Base-by-base conservation (phyloP, 768 basidiomycete species). In the Amanita exitialis region DNA sequence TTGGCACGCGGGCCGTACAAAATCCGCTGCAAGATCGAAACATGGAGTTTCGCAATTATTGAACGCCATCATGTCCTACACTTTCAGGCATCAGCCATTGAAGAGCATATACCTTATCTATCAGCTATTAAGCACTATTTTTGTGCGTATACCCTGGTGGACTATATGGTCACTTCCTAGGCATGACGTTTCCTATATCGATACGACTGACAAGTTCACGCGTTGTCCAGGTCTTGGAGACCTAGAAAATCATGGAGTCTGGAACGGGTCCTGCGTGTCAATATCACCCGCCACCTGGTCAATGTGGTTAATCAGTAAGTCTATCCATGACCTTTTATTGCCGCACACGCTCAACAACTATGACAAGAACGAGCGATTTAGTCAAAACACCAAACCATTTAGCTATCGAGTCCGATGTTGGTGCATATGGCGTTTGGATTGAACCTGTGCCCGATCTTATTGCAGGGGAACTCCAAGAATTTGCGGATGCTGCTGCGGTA, bases 401-500 rank as follows among this genome's bases (percentile, higher is more conserved):
- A 23, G 69, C 74, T 4, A 69, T 78, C 36, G 62, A 64, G 6
- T 61, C 66, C 0, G 72, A 73, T 21, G 52, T 58, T 10, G 66
- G 62, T n/a, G 67, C 69, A 27, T 69, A 72, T 42, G 76, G 75
- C 9, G 64, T 77, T 21, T 80, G 78, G 78, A 64, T 79, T n/a
- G 65, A 68, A 13, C 63, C 70, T 9, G 66, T 65, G n/a, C 68
- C 70, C 6, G 59, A 74, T n/a, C 63, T 74, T 21, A 54, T 80
- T 9, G 65, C 64, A 0, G 78, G 72, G 12, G 67, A 72, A 39
- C 61, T 81, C 48, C 59, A 66, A 42, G 53, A 53, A 7, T 75
- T 66, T 68, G 73, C 72, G 21, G 55, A 62, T 1, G 60, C 63
- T 18, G 67, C 76, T 9, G 58, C 63, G 3, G 72, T 78, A n/a